Base-by-base conservation (phyloP, 257 asterid species). In the Salvia hispanica region DNA sequence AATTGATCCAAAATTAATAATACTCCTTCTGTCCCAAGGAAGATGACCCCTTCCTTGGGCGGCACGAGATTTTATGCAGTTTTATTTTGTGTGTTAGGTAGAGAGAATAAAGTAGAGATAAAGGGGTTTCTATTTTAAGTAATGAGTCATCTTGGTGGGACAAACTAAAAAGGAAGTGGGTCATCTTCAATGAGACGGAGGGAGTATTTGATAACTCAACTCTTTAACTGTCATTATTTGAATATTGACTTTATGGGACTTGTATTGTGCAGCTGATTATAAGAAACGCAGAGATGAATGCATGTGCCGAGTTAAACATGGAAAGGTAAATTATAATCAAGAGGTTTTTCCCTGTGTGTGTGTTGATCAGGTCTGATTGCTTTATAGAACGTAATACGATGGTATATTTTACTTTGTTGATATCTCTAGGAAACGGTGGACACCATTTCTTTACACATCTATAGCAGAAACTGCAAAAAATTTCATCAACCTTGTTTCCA, bases 401-500 rank as follows among this genome's bases (percentile, higher is more conserved):
- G 50, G 44, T 55, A 47, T 40, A 31, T 53, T 44, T 44, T 16
- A 15, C 15, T 40, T 16, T 11, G 14, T 50, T 10, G 33, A 21
- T 7, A 15, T 68, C 8, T 18, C 4, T 74, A 86, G 97, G 77
- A 95, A 86, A 39, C 84, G 95, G 91, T 79, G 92, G 92, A 82
- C 91, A 7, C 88, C 92, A 15, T 39, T 86, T 80, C 75, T 86
- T 52, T 73, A 77, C 66, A 76, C 89, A 18, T 83, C 93, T 52
- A 72, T 76, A 59, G 12, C 85, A 36, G 74, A 85, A 7, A 79
- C 88, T 13, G 93, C 91, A 6, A 91, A 84, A 62, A 76, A 80
- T 50, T 84, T 88, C 76, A 56, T 72, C 58, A 87, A 75, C 7
- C 92, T 80, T 45, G 81, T 81, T 56, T 79, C 80, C 0, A 79